These are phyloP conservation scores for Thozetella sp. DNA, from an alignment of 495 filamentous ascomycete genomes.

Conservation along the genomic window DNA sequence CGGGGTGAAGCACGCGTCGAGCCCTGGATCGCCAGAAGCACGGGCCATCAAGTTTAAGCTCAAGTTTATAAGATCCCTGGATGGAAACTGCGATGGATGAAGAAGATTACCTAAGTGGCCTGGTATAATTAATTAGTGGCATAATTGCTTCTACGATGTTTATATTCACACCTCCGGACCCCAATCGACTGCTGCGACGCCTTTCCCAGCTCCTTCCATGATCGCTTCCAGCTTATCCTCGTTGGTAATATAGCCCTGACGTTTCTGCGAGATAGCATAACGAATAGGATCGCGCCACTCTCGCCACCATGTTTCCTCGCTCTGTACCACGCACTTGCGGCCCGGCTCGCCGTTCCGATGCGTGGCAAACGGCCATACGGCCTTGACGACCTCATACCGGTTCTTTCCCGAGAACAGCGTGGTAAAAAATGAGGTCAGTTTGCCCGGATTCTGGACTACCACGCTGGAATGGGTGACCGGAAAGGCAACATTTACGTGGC, in stretches of 20 bases:
- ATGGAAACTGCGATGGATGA: too few species aligned
- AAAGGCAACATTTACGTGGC: conserved; percentile 49
- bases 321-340: conserved; percentile 45
- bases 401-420: conserved; percentile 44
- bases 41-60: background rate
- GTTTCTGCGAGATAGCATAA: conserved; percentile 41
- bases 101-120: too few species aligned
- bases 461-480: conserved; percentile 51
- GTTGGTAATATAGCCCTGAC: conserved; percentile 50
- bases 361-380: conserved; percentile 49
- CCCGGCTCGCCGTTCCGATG: conserved; percentile 34
- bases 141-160: too few species aligned
- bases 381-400: conserved; percentile 50
- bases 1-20: background rate
- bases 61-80: too few species aligned
- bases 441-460: conserved; percentile 48
- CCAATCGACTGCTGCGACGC: conserved; percentile 35
- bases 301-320: conserved; percentile 55
- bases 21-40: background rate
- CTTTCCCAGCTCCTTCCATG: conserved; percentile 40
- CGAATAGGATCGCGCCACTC: conserved; percentile 48
- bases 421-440: conserved; percentile 43
- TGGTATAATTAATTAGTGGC: too few species aligned
- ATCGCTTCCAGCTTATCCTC: conserved; percentile 52
- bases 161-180: conserved; percentile 27